These are phyloP conservation scores for Umbelopsis isabellina DNA, from an alignment of 192 early-diverging fungal species.

Conservation along the genomic window DNA sequence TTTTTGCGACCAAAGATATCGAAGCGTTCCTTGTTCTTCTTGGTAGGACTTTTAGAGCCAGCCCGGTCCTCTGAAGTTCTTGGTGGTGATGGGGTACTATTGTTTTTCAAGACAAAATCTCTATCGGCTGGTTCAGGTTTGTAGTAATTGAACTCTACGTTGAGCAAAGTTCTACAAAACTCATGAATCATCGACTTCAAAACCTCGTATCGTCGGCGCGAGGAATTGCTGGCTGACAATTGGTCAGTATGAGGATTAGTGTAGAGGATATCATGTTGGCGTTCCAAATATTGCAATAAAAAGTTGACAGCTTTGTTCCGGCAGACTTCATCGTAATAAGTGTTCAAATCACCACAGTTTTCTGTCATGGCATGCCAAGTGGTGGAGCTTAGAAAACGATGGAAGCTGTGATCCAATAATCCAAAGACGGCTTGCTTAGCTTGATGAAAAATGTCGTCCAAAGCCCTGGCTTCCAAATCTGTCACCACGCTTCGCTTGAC, in stretches of 20 bases:
- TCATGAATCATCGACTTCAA: conserved; percentile 56
- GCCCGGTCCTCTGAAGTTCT: background rate
- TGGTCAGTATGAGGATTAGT: conserved; percentile 37
- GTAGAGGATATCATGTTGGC: conserved; percentile 27
- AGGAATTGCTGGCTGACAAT: conserved; percentile 28
- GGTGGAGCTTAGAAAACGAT: conserved; percentile 38
- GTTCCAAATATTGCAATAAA: conserved; percentile 34
- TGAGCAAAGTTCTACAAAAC: conserved; percentile 51
- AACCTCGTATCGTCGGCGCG: conserved; percentile 46
- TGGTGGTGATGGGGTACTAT: background rate
- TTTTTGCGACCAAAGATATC: conserved; percentile 14
- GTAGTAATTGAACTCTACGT: conserved; percentile 49
- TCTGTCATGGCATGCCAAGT: conserved; percentile 42
- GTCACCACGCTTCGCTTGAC: conserved; percentile 44
- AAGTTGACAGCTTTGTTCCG: conserved; percentile 38
- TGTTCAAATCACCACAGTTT: conserved; percentile 44
- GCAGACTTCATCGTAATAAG: conserved; percentile 39
- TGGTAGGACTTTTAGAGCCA: conserved; percentile 17
- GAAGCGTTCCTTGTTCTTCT: conserved; percentile 14
- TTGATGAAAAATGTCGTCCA: conserved; percentile 36
- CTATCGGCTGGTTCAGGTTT: conserved; percentile 25
- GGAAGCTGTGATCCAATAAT: conserved; percentile 50
- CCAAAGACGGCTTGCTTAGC: conserved; percentile 49
- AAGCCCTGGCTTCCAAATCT: conserved; percentile 37
- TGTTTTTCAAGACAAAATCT: conserved; percentile 3